phyloP scores from a whole-genome alignment of 1,139 yeast genomes.

The Yamadazyma jaroonii region DNA sequence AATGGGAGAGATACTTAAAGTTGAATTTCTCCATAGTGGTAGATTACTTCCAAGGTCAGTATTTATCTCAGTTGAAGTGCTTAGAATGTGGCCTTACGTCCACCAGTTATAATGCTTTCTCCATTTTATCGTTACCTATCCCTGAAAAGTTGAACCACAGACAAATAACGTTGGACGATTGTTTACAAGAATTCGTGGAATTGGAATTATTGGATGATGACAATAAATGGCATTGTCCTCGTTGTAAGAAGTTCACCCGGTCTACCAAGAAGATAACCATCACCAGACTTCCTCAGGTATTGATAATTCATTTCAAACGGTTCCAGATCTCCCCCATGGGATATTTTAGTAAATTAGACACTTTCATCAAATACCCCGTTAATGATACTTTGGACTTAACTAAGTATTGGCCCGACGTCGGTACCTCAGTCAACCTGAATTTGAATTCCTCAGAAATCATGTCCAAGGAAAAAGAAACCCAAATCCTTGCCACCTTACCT shows the following conservation, averaged over 20 bases:
- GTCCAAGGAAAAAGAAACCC: constrained; percentile 39
- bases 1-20: constrained; percentile 89
- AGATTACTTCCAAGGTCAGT: constrained; percentile 88
- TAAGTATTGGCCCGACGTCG: constrained; percentile 69
- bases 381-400: constrained; percentile 61
- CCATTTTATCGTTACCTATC: constrained; percentile 72
- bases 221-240: constrained; percentile 88
- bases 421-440: constrained; percentile 26
- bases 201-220: constrained; percentile 72
- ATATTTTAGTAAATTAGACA: constrained; percentile 56
- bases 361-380: constrained; percentile 60
- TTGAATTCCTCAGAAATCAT: constrained; percentile 17
- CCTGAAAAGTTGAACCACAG: constrained; percentile 38
- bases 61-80: constrained; percentile 76
- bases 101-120: constrained; percentile 82
- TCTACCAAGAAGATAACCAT: constrained; percentile 69
- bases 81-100: constrained; percentile 74
- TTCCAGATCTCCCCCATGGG: constrained; percentile 54
- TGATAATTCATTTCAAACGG: constrained; percentile 77
- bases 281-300: constrained; percentile 68
- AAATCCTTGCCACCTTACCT: constrained; percentile 53
- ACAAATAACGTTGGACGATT: constrained; percentile 49
- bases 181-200: constrained; percentile 68
- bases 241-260: constrained; percentile 64
- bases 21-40: constrained; percentile 84